Percentiles rank a stretch among this genome's conserved stretches.
Evolutionary conservation across 768 basidiomycete species (phyloP).

Genomic region (Naganishia kalamii): DNA sequence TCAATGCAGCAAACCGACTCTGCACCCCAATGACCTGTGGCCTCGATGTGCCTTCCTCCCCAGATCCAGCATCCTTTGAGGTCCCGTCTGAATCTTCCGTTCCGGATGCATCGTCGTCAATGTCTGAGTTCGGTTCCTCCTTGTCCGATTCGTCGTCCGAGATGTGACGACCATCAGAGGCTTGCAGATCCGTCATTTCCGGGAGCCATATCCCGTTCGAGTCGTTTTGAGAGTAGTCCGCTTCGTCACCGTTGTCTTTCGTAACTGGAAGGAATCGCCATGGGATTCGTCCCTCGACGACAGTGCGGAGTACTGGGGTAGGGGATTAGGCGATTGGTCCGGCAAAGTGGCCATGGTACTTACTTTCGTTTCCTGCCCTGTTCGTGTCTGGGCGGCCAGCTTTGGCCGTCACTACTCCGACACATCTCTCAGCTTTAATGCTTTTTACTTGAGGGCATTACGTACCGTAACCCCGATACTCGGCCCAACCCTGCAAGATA

Average conservation of each 20-base stretch:
- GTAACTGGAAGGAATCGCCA: constrained; percentile 84
- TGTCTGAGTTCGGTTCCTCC: constrained; percentile 38
- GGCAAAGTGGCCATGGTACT: constrained; percentile 44
- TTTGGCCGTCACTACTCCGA: constrained; percentile 64
- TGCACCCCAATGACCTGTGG: constrained; percentile 8
- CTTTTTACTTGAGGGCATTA: neutral
- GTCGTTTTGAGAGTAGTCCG: constrained; percentile 14
- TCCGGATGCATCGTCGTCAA: constrained; percentile 27
- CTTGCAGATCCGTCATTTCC: constrained; percentile 57
- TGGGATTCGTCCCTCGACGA: constrained; percentile 70
- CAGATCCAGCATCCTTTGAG: constrained; percentile 8
- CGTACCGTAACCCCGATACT: constrained; percentile 62
- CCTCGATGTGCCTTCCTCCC: neutral
- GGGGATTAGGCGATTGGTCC: constrained; percentile 10
- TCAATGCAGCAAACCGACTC: constrained; percentile 37
- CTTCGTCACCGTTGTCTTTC: constrained; percentile 17
- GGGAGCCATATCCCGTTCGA: constrained; percentile 35
- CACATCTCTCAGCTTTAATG: neutral
- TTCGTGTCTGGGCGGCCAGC: constrained; percentile 82
- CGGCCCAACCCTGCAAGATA: constrained; percentile 70
- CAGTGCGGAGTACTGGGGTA: constrained; percentile 62
- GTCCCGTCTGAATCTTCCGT: constrained; percentile 17
- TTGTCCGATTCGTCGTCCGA: constrained; percentile 30
- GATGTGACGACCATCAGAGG: constrained; percentile 30
- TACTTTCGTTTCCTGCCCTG: constrained; percentile 82